These are phyloP conservation scores for Cyclostephanos tholiformis DNA, from an alignment of 108 stramenopile genomes.

Conservation along the genomic window DNA sequence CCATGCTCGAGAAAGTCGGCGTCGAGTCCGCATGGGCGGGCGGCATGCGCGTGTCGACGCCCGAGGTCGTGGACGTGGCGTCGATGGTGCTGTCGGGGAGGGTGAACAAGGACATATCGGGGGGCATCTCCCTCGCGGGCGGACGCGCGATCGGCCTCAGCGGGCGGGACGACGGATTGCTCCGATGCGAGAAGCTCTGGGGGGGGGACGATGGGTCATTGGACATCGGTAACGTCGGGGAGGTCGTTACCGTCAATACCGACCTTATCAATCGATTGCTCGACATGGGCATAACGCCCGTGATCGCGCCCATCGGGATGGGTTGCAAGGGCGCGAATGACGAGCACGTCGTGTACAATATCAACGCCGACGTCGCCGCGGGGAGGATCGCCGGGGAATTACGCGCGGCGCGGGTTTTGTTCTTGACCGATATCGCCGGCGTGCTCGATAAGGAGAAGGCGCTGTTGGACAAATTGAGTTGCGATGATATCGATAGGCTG, in stretches of 20 bases:
- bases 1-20: constrained; percentile 81
- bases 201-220: constrained; percentile 44
- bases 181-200: constrained; percentile 75
- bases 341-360: constrained; percentile 84
- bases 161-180: constrained; percentile 89
- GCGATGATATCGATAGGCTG: constrained; percentile 73
- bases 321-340: constrained; percentile 72
- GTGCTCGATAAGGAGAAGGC: constrained; percentile 92
- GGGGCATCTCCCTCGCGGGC: constrained; percentile 79
- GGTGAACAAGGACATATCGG: constrained; percentile 92
- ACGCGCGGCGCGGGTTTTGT: constrained; percentile 83
- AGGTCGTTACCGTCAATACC: constrained; percentile 86
- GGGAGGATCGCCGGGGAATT: constrained; percentile 93
- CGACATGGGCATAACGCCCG: constrained; percentile 85
- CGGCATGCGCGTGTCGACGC: constrained; percentile 88
- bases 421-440: constrained; percentile 97
- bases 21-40: constrained; percentile 87
- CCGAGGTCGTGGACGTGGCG: constrained; percentile 92
- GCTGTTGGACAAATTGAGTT: constrained; percentile 68
- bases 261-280: constrained; percentile 74
- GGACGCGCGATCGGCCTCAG: constrained; percentile 88
- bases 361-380: constrained; percentile 98
- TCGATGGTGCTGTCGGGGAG: constrained; percentile 97
- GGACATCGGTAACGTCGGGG: constrained; percentile 91
- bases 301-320: constrained; percentile 95